Percentiles rank a stretch among this genome's conserved stretches.
Evolutionary conservation across 805 yeast genomes (phyloP).

Genomic region (Pichia insulana): DNA sequence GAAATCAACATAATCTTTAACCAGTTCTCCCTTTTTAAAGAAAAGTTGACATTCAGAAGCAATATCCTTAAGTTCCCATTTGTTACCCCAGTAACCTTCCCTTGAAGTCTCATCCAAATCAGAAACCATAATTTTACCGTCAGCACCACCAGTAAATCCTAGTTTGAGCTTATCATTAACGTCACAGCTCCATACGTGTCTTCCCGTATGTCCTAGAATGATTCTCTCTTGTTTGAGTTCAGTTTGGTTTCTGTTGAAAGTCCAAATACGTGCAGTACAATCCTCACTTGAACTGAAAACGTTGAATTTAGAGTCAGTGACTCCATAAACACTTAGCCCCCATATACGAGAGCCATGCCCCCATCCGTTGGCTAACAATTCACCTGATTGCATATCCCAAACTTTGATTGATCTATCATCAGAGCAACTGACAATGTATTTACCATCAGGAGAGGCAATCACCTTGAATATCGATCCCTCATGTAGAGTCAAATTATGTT

Average conservation of each 20-base stretch:
- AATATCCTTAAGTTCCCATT: slow-evolving; percentile 31
- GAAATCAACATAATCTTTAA: slow-evolving; percentile 52
- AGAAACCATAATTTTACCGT: slow-evolving; percentile 67
- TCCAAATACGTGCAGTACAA: slow-evolving; percentile 77
- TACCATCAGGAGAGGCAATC: slow-evolving; percentile 46
- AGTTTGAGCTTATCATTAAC: slow-evolving; percentile 36
- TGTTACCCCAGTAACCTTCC: slow-evolving; percentile 21
- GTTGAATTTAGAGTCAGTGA: slow-evolving; percentile 17
- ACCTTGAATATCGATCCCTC: slow-evolving; percentile 90
- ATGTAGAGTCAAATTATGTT: slow-evolving; percentile 61
- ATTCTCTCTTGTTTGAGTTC: slow-evolving; percentile 37
- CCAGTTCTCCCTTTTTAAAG: slow-evolving; percentile 40
- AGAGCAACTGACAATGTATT: slow-evolving; percentile 68
- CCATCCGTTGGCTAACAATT: slow-evolving; percentile 74
- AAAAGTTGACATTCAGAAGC: slow-evolving; percentile 17
- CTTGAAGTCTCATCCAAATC: slow-evolving; percentile 35
- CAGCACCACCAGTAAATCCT: slow-evolving; percentile 88
- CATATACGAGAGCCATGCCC: slow-evolving; percentile 95
- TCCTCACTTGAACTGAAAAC: slow-evolving; percentile 78
- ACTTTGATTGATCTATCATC: slow-evolving; percentile 86
- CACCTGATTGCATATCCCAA: slow-evolving; percentile 55
- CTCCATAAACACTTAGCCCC: slow-evolving; percentile 53
- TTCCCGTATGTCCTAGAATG: slow-evolving; percentile 69
- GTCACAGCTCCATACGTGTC: slow-evolving; percentile 81
- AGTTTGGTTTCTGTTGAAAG: slow-evolving; percentile 25